A percentile compares a stretch with the other conserved stretches of the same genome.
Conservation (phyloP, 2,329 filamentous ascomycete species). For the Alternaria postmessia region DNA sequence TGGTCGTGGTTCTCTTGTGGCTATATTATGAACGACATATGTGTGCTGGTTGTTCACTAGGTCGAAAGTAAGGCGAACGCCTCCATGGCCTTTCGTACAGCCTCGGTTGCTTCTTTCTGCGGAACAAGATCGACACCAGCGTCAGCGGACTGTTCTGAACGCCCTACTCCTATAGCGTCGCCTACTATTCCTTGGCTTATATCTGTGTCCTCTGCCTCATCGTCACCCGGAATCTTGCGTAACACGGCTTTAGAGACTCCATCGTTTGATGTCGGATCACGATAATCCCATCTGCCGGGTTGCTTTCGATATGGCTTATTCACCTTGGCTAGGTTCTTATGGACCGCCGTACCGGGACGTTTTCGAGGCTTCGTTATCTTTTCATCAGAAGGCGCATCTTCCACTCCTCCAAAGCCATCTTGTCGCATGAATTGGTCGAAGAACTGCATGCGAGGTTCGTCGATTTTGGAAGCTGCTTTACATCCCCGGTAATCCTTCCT, state of each 20-base stretch:
- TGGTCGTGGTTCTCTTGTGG: background rate
- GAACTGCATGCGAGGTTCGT: constrained; percentile 18
- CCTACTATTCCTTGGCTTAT: background rate
- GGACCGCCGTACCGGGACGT: constrained; percentile 7
- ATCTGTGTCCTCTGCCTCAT: background rate
- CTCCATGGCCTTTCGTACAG: constrained; percentile 15
- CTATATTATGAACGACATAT: background rate
- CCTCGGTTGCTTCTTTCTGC: constrained; percentile 13
- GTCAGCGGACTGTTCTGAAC: constrained; percentile 5
- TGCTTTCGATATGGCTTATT: constrained; percentile 1
- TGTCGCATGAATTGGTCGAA: constrained; percentile 17
- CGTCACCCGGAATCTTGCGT: background rate
- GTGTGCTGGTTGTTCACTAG: background rate
- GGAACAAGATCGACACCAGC: constrained; percentile 11
- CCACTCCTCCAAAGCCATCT: constrained; percentile 15
- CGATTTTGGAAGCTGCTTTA: constrained; percentile 15
- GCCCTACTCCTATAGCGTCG: background rate
- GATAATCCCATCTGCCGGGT: constrained; percentile 6
- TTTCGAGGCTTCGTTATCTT: constrained; percentile 8
- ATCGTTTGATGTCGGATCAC: background rate
- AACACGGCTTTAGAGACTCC: background rate
- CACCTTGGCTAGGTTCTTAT: background rate
- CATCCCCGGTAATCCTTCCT: constrained; percentile 8
- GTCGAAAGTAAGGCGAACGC: constrained; percentile 10
- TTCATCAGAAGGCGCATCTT: constrained; percentile 1